These are phyloP conservation scores for Marasmius oreades DNA, from an alignment of 1,284 basidiomycete species.

Conservation along the genomic window DNA sequence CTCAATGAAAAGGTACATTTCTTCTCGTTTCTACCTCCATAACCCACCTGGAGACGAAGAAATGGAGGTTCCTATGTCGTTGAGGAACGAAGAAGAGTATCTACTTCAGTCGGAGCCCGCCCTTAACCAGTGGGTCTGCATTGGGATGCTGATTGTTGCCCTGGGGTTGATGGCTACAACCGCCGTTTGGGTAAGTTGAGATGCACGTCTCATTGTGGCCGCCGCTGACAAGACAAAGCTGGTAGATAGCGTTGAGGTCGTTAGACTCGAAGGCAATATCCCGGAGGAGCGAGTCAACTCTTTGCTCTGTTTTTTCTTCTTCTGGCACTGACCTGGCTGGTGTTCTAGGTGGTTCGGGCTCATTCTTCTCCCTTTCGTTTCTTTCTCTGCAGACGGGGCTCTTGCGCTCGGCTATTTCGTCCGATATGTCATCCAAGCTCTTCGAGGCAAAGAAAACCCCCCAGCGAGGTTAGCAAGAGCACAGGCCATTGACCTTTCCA, in stretches of 20 bases:
- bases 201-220: not conserved
- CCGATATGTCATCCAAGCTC: slow-evolving; percentile 16
- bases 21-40: slow-evolving; percentile 43
- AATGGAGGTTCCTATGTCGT: slow-evolving; percentile 28
- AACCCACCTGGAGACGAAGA: slow-evolving; percentile 45
- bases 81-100: slow-evolving; percentile 28
- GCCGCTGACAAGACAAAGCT: slow-evolving; percentile 26
- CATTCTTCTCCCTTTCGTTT: slow-evolving; percentile 43
- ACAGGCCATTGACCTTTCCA: slow-evolving; percentile 12
- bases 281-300: slow-evolving; percentile 31
- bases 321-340: not conserved
- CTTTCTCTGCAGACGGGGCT: slow-evolving; percentile 43
- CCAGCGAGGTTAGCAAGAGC: slow-evolving; percentile 30
- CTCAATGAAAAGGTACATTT: slow-evolving; percentile 32
- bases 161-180: slow-evolving; percentile 41
- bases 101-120: slow-evolving; percentile 33
- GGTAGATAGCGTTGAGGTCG: slow-evolving; percentile 38
- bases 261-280: slow-evolving; percentile 31
- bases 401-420: slow-evolving; percentile 25
- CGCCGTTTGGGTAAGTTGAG: slow-evolving; percentile 39
- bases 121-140: slow-evolving; percentile 40
- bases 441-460: slow-evolving; percentile 1
- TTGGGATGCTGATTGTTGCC: slow-evolving; percentile 31
- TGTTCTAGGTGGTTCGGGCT: slow-evolving; percentile 39
- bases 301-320: not conserved